Conservation (phyloP, 768 basidiomycete genomes). For the Leucosporidium scottii region DNA sequence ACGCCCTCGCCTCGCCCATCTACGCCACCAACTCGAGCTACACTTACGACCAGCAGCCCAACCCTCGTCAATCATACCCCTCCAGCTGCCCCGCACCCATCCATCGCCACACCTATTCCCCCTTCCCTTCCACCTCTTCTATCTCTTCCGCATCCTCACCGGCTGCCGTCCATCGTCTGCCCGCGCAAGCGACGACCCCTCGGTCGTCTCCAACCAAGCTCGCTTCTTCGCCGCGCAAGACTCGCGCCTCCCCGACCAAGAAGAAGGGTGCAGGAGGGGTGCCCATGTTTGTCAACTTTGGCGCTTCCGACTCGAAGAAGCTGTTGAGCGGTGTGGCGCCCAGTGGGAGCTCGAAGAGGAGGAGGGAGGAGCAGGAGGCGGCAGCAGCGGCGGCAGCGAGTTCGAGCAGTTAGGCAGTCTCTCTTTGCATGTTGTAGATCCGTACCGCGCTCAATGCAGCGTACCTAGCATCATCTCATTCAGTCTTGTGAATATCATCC, state of each 20-base stretch:
- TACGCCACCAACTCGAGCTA: neutral
- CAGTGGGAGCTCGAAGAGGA: conserved; percentile 34
- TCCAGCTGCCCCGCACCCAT: no score
- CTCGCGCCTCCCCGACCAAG: conserved; percentile 13
- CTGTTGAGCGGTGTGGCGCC: conserved; percentile 36
- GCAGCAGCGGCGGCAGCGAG: neutral
- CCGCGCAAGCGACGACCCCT: no score
- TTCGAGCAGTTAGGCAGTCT: no score
- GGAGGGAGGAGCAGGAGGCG: conserved; percentile 32
- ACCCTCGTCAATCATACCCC: neutral
- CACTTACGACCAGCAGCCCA: neutral
- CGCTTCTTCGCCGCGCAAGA: neutral
- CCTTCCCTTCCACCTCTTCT: neutral
- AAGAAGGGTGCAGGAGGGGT: neutral
- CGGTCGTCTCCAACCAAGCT: conserved; percentile 4
- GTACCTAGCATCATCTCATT: no score
- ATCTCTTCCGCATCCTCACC: neutral
- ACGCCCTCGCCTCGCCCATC: neutral
- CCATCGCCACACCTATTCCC: neutral
- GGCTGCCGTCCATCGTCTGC: no score
- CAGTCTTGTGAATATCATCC: no score
- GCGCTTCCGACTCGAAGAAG: conserved; percentile 31
- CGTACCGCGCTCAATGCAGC: no score
- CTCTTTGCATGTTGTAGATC: no score
- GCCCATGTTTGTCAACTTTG: conserved; percentile 31